Evolutionary conservation across 2,329 filamentous ascomycete genomes (phyloP), one percentile per base, ranked within the genome.

Genomic region (Sporothrix globosa): DNA sequence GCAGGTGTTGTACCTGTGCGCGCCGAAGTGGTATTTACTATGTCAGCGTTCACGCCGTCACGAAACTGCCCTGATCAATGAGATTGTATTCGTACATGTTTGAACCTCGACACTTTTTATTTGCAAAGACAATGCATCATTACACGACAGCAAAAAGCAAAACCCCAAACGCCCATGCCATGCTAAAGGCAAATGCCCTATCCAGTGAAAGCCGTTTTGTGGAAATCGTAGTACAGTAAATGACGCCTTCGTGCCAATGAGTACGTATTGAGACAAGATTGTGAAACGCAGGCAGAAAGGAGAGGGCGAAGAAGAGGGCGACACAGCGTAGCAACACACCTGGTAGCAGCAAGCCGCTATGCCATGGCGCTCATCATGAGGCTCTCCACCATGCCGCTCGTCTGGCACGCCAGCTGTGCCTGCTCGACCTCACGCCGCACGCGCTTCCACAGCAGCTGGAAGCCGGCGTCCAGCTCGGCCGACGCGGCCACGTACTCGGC

Each of bases 361-460:
- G 50, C 68, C 73, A 78, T 67, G 77, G 77, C 76, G 10, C 82
- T 84, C 68, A 86, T 83, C 76, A 91, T 87, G 73, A 88, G 73
- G 65, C 82, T 91, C 75, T 95, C 92, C 74, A 98, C 81, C 94
- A 98, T 97, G 2, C 95, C 96, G 74, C 87, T 87, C 13, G 92
- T 94, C 81, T 91, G 89, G 75, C 88, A 90, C 1, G 95, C 94
- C 77, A 91, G 86, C 80, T 97, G 92, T 27, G 93, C 92, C 76
- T 91, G 89, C 79, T 96, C 92, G 13, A 94, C 91, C 79, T 96
- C 92, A 53, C 87, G 83, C 73, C 88, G 86, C 24, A 98, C 95
- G 52, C 90, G 84, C 60, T 85, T 82, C 77, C 91, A 88, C 73
- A 97, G 83, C 65, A 84, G 84, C 75, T 87, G 85, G 76, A 98